Evolutionary conservation across 2,329 filamentous ascomycete species (phyloP).

Genomic region (Fusarium kyushuense): DNA sequence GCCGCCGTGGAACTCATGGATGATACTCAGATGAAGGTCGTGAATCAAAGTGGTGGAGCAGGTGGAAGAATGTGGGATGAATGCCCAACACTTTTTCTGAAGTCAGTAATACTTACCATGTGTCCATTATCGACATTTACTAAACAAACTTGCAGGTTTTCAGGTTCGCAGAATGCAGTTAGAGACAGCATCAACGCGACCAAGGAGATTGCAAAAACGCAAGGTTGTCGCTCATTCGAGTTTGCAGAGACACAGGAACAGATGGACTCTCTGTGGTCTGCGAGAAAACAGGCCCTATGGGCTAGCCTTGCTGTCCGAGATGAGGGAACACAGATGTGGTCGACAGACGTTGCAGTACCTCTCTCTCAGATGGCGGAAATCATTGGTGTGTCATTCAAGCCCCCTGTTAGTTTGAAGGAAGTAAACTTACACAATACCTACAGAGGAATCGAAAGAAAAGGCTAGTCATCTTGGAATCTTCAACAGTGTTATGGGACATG

Average conservation of each 20-base stretch:
- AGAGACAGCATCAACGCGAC: slow-evolving; percentile 69
- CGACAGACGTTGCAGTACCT: slow-evolving; percentile 84
- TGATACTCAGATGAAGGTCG: slow-evolving; percentile 74
- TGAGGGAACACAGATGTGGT: slow-evolving; percentile 4
- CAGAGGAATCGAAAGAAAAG: not conserved
- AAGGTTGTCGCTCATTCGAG: not conserved
- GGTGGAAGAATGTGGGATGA: slow-evolving; percentile 74
- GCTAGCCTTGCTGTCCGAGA: not conserved
- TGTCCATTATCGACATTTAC: not conserved
- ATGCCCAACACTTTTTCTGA: slow-evolving; percentile 79
- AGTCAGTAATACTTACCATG: slow-evolving; percentile 50
- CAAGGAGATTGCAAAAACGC: slow-evolving; percentile 63
- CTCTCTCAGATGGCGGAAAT: slow-evolving; percentile 78
- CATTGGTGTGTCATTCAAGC: slow-evolving; percentile 47
- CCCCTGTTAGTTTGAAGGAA: too few relatives aligned
- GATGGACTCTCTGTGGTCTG: not conserved
- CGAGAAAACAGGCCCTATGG: not conserved
- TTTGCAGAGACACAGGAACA: not conserved
- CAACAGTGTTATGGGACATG: slow-evolving; percentile 77
- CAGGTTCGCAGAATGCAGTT: slow-evolving; percentile 71
- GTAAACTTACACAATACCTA: not conserved
- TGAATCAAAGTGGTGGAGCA: slow-evolving; percentile 72
- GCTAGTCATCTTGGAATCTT: slow-evolving; percentile 72
- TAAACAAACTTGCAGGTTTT: slow-evolving; percentile 58
- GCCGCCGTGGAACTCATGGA: slow-evolving; percentile 75